Evolutionary conservation across 140 eudicot genomes (phyloP).

Genomic region (Ambrosia hybrid): DNA sequence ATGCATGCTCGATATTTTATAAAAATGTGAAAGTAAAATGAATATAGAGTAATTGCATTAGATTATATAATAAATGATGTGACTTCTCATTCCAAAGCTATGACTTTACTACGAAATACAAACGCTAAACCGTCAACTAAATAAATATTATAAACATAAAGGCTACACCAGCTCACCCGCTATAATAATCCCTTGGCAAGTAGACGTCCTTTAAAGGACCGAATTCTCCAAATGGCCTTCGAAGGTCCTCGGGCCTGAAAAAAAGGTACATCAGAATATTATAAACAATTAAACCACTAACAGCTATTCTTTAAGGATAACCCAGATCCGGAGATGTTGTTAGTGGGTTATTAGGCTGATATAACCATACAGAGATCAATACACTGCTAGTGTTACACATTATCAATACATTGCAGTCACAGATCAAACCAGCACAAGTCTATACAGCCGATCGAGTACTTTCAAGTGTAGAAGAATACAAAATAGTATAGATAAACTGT

Average conservation of each 20-base stretch:
- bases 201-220: conserved; percentile 75
- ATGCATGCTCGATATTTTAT: background rate
- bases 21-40: background rate
- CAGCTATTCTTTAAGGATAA: background rate
- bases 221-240: conserved; percentile 76
- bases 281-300: background rate
- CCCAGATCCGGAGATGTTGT: background rate
- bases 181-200: conserved; percentile 82
- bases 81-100: background rate
- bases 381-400: too few relatives aligned
- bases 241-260: conserved; percentile 80
- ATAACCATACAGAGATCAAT: too few relatives aligned
- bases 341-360: too few relatives aligned
- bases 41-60: background rate
- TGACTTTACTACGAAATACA: background rate
- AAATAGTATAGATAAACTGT: too few relatives aligned
- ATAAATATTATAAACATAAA: too few relatives aligned
- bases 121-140: background rate
- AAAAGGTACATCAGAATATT: background rate
- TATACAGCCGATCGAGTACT: too few relatives aligned
- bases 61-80: background rate
- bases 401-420: too few relatives aligned
- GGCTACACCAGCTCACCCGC: conserved; percentile 66
- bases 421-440: too few relatives aligned
- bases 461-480: too few relatives aligned